A percentile compares a stretch with the other conserved stretches of the same genome.
These are phyloP conservation scores for Paraphaeosphaeria sporulosa DNA, from an alignment of 2,329 filamentous ascomycete species.

Conservation along the genomic window DNA sequence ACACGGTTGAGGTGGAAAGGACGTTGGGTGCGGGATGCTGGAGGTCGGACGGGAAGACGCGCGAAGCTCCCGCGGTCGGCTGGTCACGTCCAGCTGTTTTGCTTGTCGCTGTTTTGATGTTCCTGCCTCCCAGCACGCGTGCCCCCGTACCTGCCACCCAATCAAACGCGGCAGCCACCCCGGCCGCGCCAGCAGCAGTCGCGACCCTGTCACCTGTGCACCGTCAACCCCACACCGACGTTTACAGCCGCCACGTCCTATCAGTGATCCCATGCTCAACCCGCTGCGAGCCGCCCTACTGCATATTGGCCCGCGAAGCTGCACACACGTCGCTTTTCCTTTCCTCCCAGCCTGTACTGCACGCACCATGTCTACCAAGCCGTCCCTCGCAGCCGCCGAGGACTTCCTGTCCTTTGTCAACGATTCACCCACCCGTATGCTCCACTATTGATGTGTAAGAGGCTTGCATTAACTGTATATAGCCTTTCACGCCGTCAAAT, in stretches of 20 bases:
- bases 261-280: conserved; percentile 24
- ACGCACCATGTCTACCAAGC: conserved; percentile 47
- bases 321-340: conserved; percentile 20
- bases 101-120: conserved; percentile 38
- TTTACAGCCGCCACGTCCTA: not conserved
- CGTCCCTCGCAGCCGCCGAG: conserved; percentile 63
- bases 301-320: conserved; percentile 21
- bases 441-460: conserved; percentile 10
- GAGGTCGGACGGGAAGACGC: conserved; percentile 15
- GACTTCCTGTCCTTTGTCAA: conserved; percentile 96
- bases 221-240: conserved; percentile 10
- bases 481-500: conserved; percentile 95
- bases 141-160: conserved; percentile 26
- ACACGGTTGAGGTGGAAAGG: not conserved
- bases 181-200: conserved; percentile 15
- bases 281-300: conserved; percentile 23
- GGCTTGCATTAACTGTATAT: conserved; percentile 20
- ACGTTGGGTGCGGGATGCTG: conserved; percentile 2
- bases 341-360: conserved; percentile 26
- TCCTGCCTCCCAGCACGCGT: conserved; percentile 16
- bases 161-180: conserved; percentile 21
- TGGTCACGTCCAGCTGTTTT: conserved; percentile 28
- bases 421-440: conserved; percentile 87
- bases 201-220: conserved; percentile 19
- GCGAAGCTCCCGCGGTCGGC: conserved; percentile 17